These are phyloP conservation scores for Collybiopsis confluens DNA, from an alignment of 768 basidiomycete genomes.

Conservation along the genomic window DNA sequence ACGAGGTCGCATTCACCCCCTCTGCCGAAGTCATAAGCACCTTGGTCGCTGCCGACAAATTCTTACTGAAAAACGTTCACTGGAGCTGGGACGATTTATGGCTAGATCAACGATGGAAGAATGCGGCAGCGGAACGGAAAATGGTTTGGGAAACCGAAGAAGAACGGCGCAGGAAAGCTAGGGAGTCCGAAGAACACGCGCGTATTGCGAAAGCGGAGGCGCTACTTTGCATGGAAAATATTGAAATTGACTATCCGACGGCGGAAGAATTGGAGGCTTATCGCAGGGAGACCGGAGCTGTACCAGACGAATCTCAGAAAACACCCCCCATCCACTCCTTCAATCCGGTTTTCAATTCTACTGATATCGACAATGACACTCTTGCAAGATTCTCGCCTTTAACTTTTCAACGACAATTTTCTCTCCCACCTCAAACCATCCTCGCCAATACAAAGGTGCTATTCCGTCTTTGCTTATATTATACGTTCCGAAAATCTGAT, in stretches of 20 bases:
- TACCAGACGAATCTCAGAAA: no score
- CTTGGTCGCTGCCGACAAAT: background rate
- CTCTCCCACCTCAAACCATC: no score
- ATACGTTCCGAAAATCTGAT: no score
- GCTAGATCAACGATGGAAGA: background rate
- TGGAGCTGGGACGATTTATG: constrained; percentile 1
- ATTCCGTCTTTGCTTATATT: no score
- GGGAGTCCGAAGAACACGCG: background rate
- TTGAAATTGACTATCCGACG: background rate
- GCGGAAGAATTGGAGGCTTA: background rate
- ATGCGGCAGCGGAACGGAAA: background rate
- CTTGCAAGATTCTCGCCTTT: no score
- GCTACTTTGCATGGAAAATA: background rate
- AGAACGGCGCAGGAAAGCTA: background rate
- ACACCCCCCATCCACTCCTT: no score
- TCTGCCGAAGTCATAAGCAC: background rate
- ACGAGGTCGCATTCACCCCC: background rate
- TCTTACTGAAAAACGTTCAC: background rate
- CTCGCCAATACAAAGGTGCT: no score
- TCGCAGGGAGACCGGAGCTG: background rate
- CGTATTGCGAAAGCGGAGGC: background rate
- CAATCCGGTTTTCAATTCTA: no score
- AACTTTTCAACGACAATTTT: no score
- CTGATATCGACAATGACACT: no score
- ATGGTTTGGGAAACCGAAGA: background rate